Percentiles rank a stretch among this genome's conserved stretches.
Conservation (phyloP, 2,329 filamentous ascomycete genomes). For the Pezicula neosporulosa region DNA sequence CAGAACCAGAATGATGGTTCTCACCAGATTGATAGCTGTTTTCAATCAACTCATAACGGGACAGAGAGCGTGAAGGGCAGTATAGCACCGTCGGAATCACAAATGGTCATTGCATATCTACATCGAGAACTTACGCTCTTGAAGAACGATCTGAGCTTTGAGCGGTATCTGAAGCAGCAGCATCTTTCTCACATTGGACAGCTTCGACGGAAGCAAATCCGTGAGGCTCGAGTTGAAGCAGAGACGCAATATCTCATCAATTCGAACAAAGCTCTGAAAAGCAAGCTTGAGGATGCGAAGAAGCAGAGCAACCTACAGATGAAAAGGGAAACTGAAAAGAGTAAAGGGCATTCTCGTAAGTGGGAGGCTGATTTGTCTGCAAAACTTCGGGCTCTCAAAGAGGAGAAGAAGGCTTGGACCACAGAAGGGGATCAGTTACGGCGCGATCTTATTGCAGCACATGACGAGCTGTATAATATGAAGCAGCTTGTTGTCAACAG, state of each 20-base stretch:
- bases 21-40: constrained; percentile 23
- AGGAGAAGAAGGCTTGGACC: constrained; percentile 66
- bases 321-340: constrained; percentile 69
- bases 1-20: constrained; percentile 17
- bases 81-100: constrained; percentile 19
- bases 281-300: constrained; percentile 69
- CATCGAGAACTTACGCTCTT: constrained; percentile 73
- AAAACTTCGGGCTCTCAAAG: constrained; percentile 63
- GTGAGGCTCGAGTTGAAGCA: constrained; percentile 74
- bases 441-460: constrained; percentile 53
- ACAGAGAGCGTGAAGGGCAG: constrained; percentile 3
- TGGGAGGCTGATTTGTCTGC: constrained; percentile 69
- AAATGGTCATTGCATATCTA: constrained; percentile 49
- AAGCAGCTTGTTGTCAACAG: constrained; percentile 62
- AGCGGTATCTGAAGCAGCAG: constrained; percentile 79
- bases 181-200: constrained; percentile 80
- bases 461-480: constrained; percentile 61
- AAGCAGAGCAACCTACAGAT: constrained; percentile 68
- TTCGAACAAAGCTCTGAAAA: constrained; percentile 69
- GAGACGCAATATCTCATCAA: constrained; percentile 80
- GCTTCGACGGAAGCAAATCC: constrained; percentile 69
- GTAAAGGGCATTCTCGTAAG: constrained; percentile 70
- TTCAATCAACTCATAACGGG: constrained; percentile 19
- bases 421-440: constrained; percentile 53
- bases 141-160: constrained; percentile 79